A percentile compares a stretch with the other conserved stretches of the same genome.
Evolutionary conservation across 495 filamentous ascomycete genomes (phyloP).

Genomic region (Trichoderma gamsii): DNA sequence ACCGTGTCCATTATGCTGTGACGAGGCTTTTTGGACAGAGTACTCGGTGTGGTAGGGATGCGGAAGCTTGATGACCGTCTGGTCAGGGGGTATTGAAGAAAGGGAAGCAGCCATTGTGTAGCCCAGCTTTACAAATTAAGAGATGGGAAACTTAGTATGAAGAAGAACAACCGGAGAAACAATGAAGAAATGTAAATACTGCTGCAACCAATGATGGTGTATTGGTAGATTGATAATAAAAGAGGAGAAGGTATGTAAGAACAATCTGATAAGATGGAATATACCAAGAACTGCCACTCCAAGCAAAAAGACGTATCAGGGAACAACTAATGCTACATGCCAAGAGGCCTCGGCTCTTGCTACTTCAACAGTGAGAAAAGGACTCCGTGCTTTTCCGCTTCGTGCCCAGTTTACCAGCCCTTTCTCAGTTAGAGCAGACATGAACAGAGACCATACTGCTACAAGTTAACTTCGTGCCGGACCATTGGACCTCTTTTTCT

Average conservation of each 20-base stretch:
- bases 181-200: background rate
- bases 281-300: background rate
- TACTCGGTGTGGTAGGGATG: conserved; percentile 44
- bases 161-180: background rate
- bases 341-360: background rate
- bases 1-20: conserved; percentile 12
- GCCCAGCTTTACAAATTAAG: background rate
- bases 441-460: background rate
- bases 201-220: too few species aligned
- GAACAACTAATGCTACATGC: background rate
- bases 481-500: background rate
- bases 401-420: background rate
- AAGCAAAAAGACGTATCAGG: background rate
- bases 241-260: too few species aligned
- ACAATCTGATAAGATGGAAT: too few species aligned
- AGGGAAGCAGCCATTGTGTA: conserved; percentile 21
- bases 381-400: background rate
- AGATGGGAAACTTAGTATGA: background rate
- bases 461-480: background rate
- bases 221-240: too few species aligned
- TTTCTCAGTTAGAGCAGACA: background rate
- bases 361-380: background rate
- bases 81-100: conserved; percentile 28
- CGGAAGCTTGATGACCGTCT: conserved; percentile 39
- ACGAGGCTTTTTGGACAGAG: conserved; percentile 28